A percentile compares a stretch with the other conserved stretches of the same genome.
Conservation (phyloP, 106 monocot genomes). For the Acorus calamus region DNA sequence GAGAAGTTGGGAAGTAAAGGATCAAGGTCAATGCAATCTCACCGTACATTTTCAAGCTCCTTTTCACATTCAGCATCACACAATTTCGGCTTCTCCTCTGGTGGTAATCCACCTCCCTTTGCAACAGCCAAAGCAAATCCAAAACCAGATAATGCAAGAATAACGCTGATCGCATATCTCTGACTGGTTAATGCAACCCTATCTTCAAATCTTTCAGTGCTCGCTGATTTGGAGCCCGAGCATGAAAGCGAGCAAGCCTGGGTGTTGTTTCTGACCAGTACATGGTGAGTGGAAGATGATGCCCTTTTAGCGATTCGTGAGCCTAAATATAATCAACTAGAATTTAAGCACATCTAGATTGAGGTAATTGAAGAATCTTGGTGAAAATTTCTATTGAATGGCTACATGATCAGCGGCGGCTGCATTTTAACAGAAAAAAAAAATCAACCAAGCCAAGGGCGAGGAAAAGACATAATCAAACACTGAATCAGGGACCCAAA, state of each 20-base stretch:
- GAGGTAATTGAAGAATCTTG: no score
- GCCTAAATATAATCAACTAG: conserved; percentile 5
- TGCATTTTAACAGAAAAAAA: no score
- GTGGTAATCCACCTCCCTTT: conserved; percentile 63
- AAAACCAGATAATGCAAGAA: conserved; percentile 24
- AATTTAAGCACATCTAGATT: no score
- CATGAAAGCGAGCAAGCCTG: conserved; percentile 13
- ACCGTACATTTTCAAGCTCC: conserved; percentile 99
- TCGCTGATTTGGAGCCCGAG: background rate
- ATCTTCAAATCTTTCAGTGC: background rate
- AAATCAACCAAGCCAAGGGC: no score
- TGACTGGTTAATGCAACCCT: conserved; percentile 14
- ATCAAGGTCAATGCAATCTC: conserved; percentile 26
- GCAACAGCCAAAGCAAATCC: conserved; percentile 14
- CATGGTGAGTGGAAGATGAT: conserved; percentile 1
- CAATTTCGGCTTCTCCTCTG: conserved; percentile 73
- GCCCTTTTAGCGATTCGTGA: conserved; percentile 15
- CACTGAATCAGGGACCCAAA: no score
- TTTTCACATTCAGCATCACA: conserved; percentile 74
- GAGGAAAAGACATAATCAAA: no score
- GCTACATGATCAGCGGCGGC: no score
- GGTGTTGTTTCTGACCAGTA: conserved; percentile 6
- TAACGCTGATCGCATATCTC: conserved; percentile 30
- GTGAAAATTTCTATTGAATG: no score
- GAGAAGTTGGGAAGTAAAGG: background rate